Conservation (phyloP, 1,139 yeast genomes). For the Diutina mesorugosa region DNA sequence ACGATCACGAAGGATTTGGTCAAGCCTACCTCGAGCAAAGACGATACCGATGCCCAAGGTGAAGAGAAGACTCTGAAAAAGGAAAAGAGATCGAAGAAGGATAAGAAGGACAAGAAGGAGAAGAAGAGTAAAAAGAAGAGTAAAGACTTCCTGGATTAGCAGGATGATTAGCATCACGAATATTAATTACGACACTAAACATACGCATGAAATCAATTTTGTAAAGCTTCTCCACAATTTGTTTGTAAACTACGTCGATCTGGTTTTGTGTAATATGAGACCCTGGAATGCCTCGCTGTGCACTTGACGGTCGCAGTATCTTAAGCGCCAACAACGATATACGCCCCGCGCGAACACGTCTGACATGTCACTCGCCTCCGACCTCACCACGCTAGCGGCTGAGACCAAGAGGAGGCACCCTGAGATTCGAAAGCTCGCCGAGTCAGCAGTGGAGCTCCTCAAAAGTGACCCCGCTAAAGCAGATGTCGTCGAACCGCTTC, state of each 20-base stretch:
- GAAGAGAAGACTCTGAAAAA: not conserved
- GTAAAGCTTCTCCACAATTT: not conserved
- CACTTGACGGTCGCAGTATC: not conserved
- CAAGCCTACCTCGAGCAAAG: not conserved
- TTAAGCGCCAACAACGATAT: not conserved
- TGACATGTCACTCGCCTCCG: conserved; percentile 16
- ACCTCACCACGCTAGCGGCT: conserved; percentile 43
- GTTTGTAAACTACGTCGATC: not conserved
- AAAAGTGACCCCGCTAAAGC: conserved; percentile 14
- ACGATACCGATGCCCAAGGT: not conserved
- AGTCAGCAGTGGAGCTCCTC: conserved; percentile 39
- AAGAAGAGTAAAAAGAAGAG: not conserved
- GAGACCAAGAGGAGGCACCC: conserved; percentile 63
- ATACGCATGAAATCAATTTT: not conserved
- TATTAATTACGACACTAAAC: not conserved
- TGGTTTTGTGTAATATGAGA: not conserved
- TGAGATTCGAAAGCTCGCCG: conserved; percentile 58
- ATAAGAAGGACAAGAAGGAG: not conserved
- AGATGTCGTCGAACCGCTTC: conserved; percentile 40
- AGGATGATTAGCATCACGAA: not conserved
- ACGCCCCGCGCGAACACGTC: not conserved
- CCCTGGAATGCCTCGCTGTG: not conserved
- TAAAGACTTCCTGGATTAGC: not conserved
- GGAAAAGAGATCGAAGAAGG: not conserved
- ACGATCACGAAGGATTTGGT: not conserved